phyloP scores from a whole-genome alignment of 163 green algal genomes.

The Chlamydomonas reinhardtii region DNA sequence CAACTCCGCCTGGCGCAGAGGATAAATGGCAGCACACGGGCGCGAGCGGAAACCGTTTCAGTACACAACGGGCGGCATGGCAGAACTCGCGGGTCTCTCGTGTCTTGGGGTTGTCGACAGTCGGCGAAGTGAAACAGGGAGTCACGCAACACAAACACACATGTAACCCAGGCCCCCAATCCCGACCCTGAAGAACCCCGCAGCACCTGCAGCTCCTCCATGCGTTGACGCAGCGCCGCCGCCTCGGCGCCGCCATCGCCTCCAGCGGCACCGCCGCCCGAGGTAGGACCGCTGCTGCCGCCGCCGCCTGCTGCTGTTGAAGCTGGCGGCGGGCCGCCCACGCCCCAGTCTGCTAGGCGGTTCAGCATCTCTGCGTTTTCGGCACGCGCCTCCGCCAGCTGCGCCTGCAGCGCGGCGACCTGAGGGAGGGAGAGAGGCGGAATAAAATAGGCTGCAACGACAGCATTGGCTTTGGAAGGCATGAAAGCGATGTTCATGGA shows the following conservation, averaged over 20 bases:
- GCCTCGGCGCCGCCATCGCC: background rate
- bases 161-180: too few species aligned
- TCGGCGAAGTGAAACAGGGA: too few species aligned
- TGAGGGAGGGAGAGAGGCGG: background rate
- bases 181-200: too few species aligned
- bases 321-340: background rate
- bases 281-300: background rate
- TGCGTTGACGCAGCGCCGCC: background rate
- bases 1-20: background rate
- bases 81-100: too few species aligned
- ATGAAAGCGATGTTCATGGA: too few species aligned
- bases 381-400: conserved; percentile 21
- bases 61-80: too few species aligned
- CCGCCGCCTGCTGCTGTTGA: background rate
- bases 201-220: conserved; percentile 1
- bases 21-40: too few species aligned
- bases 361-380: conserved; percentile 21
- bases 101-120: too few species aligned
- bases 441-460: too few species aligned
- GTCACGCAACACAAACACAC: too few species aligned
- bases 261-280: background rate
- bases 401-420: conserved; percentile 19
- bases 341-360: conserved; percentile 35
- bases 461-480: too few species aligned
- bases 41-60: too few species aligned